Conservation (phyloP, 2,329 filamentous ascomycete genomes). For the Xylariaceae sp. region DNA sequence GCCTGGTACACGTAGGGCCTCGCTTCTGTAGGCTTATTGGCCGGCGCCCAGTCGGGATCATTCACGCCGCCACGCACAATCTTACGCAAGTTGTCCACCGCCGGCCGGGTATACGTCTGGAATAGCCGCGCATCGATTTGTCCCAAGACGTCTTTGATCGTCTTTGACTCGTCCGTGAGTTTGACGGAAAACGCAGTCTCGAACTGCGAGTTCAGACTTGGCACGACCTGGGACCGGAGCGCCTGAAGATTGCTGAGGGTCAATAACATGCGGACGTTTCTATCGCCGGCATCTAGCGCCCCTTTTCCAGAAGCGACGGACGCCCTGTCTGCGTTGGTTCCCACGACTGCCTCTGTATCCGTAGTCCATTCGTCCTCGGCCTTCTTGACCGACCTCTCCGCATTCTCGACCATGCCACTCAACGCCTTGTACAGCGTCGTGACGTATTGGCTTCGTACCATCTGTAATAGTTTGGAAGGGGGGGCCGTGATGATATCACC, state of each 20-base stretch:
- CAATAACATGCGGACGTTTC: conserved; percentile 86
- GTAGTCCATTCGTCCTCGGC: conserved; percentile 58
- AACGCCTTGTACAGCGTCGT: conserved; percentile 90
- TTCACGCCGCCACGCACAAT: conserved; percentile 70
- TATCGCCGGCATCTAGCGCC: conserved; percentile 50
- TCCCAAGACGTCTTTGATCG: conserved; percentile 80
- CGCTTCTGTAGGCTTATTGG: conserved; percentile 62
- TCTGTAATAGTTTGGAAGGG: conserved; percentile 78
- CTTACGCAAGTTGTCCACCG: conserved; percentile 60
- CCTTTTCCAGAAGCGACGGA: conserved; percentile 38
- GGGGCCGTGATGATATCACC: conserved; percentile 79
- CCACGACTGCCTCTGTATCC: conserved; percentile 38
- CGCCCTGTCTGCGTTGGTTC: conserved; percentile 27
- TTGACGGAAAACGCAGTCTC: conserved; percentile 92
- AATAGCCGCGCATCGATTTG: conserved; percentile 92
- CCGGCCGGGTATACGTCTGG: conserved; percentile 81
- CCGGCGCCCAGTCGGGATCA: conserved; percentile 64
- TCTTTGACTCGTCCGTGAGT: conserved; percentile 87
- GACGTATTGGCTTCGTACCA: conserved; percentile 88
- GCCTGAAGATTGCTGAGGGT: conserved; percentile 89
- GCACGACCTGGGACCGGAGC: conserved; percentile 75
- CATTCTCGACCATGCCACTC: conserved; percentile 95
- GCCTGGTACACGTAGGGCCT: conserved; percentile 85
- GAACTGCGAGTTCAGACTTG: conserved; percentile 84
- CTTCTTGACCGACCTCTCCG: conserved; percentile 66